These are phyloP conservation scores for Paraglomus brasilianum DNA, from an alignment of 192 early-diverging fungal genomes.

Conservation along the genomic window DNA sequence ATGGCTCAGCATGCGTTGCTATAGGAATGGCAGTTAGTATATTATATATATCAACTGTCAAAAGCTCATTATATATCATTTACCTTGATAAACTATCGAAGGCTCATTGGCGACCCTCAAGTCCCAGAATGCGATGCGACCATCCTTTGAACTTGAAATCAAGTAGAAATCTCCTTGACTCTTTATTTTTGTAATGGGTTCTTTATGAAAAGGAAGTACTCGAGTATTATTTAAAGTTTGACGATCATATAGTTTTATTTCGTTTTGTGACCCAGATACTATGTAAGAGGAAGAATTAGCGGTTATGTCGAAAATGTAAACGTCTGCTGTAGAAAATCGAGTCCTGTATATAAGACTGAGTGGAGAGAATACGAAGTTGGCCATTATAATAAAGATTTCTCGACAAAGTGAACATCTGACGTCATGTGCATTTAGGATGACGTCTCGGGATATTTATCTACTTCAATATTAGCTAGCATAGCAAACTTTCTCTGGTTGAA, in stretches of 20 bases:
- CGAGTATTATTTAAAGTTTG: slow-evolving; percentile 41
- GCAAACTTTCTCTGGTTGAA: no score
- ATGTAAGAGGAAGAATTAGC: slow-evolving; percentile 43
- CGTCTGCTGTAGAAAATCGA: slow-evolving; percentile 45
- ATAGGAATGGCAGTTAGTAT: slow-evolving; percentile 9
- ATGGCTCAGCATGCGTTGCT: slow-evolving; percentile 33
- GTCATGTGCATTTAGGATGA: slow-evolving; percentile 15
- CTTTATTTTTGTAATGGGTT: slow-evolving; percentile 64
- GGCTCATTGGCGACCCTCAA: slow-evolving; percentile 53
- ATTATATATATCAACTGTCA: background rate
- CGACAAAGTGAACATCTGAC: background rate
- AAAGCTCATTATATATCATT: slow-evolving; percentile 35
- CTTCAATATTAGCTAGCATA: no score
- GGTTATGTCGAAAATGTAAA: slow-evolving; percentile 59
- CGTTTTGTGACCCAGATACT: slow-evolving; percentile 61
- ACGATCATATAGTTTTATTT: slow-evolving; percentile 64
- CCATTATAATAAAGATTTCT: slow-evolving; percentile 35
- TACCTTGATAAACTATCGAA: slow-evolving; percentile 60
- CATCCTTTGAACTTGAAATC: slow-evolving; percentile 64
- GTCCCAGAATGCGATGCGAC: slow-evolving; percentile 66
- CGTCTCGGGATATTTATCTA: no score
- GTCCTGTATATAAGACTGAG: slow-evolving; percentile 40
- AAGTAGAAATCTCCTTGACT: slow-evolving; percentile 52
- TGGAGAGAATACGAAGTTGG: slow-evolving; percentile 41
- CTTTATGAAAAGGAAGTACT: slow-evolving; percentile 53